A percentile compares a stretch with the other conserved stretches of the same genome.
Conservation (phyloP, 768 basidiomycete genomes). For the Melanogaster broomeanus region DNA sequence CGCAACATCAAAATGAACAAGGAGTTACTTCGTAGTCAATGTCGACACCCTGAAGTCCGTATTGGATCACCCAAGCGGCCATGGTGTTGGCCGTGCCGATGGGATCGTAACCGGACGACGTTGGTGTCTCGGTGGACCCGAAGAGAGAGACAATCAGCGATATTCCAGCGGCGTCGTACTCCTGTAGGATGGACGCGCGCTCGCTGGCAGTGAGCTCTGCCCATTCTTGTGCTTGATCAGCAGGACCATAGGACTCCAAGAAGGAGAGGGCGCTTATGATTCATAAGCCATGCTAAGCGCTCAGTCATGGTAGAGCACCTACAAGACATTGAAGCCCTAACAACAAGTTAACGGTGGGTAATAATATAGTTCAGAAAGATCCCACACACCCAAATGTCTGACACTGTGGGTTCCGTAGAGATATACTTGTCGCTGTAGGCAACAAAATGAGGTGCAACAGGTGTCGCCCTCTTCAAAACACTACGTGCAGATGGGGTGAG, state of each 20-base stretch:
- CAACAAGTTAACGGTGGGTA: neutral
- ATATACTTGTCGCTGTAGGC: conserved; percentile 44
- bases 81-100: conserved; percentile 41
- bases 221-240: conserved; percentile 50
- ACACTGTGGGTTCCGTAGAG: conserved; percentile 44
- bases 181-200: conserved; percentile 42
- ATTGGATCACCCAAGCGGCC: conserved; percentile 47
- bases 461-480: conserved; percentile 22
- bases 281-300: neutral
- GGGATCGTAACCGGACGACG: conserved; percentile 41
- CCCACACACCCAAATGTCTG: conserved; percentile 41
- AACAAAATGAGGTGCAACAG: conserved; percentile 52
- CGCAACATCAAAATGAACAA: neutral
- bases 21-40: conserved; percentile 49
- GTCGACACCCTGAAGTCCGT: conserved; percentile 53
- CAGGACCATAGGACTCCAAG: conserved; percentile 41
- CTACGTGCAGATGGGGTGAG: conserved; percentile 23
- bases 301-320: neutral
- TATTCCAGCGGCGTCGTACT: conserved; percentile 58
- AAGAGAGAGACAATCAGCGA: conserved; percentile 59
- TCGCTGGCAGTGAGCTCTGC: conserved; percentile 37
- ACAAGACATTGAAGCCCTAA: conserved; percentile 41
- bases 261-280: conserved; percentile 41
- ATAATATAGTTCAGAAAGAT: neutral
- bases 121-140: conserved; percentile 45